Conservation (phyloP, 2,329 filamentous ascomycete species). For the Microdochium paspali region DNA sequence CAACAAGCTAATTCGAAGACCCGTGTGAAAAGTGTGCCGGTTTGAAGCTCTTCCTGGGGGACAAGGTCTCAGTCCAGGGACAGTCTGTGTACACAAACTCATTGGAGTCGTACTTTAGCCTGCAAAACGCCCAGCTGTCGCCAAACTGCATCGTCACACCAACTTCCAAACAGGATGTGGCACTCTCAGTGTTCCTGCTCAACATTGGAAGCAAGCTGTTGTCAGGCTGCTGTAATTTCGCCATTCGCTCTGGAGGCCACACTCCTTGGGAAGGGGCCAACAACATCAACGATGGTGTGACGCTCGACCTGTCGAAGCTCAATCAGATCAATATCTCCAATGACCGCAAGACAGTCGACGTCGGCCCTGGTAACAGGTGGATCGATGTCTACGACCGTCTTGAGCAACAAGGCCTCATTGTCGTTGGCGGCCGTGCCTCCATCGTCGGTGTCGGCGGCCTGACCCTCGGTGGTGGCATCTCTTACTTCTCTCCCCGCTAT, state of each 20-base stretch:
- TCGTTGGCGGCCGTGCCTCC: slow-evolving; percentile 17
- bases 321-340: slow-evolving; percentile 20
- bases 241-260: not conserved
- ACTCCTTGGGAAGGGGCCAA: not conserved
- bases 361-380: slow-evolving; percentile 22
- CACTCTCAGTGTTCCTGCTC: not conserved
- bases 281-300: slow-evolving; percentile 13
- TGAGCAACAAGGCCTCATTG: slow-evolving; percentile 11
- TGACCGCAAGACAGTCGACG: slow-evolving; percentile 17
- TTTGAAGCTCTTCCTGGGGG: not conserved
- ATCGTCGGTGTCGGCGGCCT: slow-evolving; percentile 21
- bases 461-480: slow-evolving; percentile 16
- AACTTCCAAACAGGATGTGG: not conserved
- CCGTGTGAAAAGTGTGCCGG: not conserved
- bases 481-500: slow-evolving; percentile 8
- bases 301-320: slow-evolving; percentile 23
- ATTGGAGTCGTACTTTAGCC: not conserved
- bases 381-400: slow-evolving; percentile 14
- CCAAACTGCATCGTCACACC: not conserved
- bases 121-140: not conserved
- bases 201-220: not conserved
- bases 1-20: not conserved
- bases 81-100: not conserved
- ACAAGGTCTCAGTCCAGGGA: not conserved
- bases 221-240: not conserved